Evolutionary conservation across 2,329 filamentous ascomycete species (phyloP).

Genomic region (Penicillium occitanis): DNA sequence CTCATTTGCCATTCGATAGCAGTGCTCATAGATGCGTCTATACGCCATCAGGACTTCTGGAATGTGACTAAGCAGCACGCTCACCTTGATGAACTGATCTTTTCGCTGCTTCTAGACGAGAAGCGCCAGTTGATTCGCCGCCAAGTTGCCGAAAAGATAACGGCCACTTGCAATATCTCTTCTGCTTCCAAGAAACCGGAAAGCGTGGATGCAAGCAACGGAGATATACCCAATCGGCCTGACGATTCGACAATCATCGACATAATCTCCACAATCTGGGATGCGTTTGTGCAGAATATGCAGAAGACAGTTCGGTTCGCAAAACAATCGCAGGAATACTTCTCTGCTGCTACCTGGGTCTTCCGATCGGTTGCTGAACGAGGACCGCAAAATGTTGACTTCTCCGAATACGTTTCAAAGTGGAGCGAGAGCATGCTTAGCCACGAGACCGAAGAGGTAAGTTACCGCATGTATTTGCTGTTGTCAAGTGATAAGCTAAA

Average conservation of each 20-base stretch:
- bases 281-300: conserved; percentile 42
- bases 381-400: conserved; percentile 38
- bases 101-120: conserved; percentile 48
- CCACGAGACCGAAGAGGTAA: conserved; percentile 47
- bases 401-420: conserved; percentile 42
- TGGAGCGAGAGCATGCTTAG: conserved; percentile 47
- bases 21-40: conserved; percentile 50
- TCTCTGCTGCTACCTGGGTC: conserved; percentile 44
- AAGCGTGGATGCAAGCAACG: conserved; percentile 25
- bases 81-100: conserved; percentile 40
- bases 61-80: conserved; percentile 40
- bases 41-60: conserved; percentile 51
- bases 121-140: conserved; percentile 39
- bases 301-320: conserved; percentile 39
- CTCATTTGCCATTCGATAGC: conserved; percentile 49
- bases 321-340: conserved; percentile 47
- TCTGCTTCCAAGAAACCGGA: conserved; percentile 32
- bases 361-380: conserved; percentile 45
- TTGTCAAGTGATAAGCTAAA: conserved; percentile 19
- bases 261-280: conserved; percentile 49
- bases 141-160: conserved; percentile 42
- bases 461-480: neutral
- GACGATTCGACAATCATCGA: conserved; percentile 37
- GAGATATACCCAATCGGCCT: conserved; percentile 19
- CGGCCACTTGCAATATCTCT: conserved; percentile 36